Conservation (phyloP, 148 eudicot species). For the Dianthus caryophyllus region DNA sequence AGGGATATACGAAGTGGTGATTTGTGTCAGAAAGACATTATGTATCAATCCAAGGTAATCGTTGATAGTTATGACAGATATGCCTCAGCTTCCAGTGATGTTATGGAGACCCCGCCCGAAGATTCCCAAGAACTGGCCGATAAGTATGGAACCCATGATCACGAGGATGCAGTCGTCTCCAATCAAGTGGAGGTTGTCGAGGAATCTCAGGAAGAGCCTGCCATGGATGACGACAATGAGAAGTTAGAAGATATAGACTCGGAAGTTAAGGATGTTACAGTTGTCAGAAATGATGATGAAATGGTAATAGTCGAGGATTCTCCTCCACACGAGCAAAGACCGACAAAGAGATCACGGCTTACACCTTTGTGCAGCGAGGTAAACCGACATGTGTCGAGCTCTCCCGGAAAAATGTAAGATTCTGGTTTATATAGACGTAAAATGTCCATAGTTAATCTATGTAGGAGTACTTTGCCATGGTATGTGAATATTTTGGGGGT, state of each 20-base stretch:
- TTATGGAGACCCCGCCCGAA: conserved; percentile 37
- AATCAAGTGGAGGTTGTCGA: conserved; percentile 2
- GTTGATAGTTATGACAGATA: conserved; percentile 30
- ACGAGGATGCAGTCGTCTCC: conserved; percentile 15
- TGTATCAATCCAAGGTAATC: conserved; percentile 22
- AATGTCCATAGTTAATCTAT: conserved; percentile 20
- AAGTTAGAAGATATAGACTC: background rate
- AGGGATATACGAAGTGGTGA: background rate
- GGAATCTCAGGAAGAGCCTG: conserved; percentile 10
- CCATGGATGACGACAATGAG: conserved; percentile 8
- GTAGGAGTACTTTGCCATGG: conserved; percentile 17
- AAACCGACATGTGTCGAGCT: conserved; percentile 3
- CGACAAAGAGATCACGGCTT: conserved; percentile 26
- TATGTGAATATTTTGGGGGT: conserved; percentile 23
- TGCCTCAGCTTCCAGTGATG: conserved; percentile 41
- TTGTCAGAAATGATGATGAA: conserved; percentile 8
- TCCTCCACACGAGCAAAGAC: conserved; percentile 23
- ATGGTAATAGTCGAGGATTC: conserved; percentile 23
- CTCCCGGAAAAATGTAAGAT: background rate
- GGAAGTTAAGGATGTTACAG: background rate
- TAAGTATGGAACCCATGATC: conserved; percentile 20
- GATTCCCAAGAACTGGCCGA: conserved; percentile 31
- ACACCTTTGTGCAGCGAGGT: conserved; percentile 16
- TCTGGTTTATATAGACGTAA: conserved; percentile 2
- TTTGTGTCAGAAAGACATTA: conserved; percentile 15